These are phyloP conservation scores for Clitoria ternatea DNA, from an alignment of 306 rosid species.

Conservation along the genomic window DNA sequence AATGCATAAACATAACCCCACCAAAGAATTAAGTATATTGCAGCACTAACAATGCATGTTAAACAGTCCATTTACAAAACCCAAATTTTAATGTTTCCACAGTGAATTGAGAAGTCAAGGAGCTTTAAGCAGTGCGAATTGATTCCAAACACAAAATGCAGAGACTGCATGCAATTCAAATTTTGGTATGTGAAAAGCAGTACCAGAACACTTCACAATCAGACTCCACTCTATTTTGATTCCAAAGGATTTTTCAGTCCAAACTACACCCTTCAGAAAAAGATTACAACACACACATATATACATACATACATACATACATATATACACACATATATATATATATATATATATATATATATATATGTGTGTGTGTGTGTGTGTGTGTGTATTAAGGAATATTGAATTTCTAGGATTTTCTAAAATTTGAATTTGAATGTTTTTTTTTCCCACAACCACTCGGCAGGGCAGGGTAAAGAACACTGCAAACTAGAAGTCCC, in stretches of 20 bases:
- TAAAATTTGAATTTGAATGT: neutral
- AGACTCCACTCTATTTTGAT: neutral
- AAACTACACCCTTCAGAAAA: neutral
- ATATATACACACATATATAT: too few species aligned
- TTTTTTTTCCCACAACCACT: conserved; percentile 15
- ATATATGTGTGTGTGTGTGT: too few species aligned
- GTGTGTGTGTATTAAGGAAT: neutral
- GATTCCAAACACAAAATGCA: conserved; percentile 11
- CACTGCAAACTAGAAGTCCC: conserved; percentile 17
- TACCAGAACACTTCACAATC: neutral
- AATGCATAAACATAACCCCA: neutral
- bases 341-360: too few species aligned
- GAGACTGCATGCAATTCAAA: conserved; percentile 13
- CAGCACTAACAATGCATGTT: neutral
- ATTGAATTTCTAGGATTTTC: neutral
- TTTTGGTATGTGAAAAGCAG: neutral
- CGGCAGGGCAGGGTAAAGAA: conserved; percentile 14
- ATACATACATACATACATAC: too few species aligned
- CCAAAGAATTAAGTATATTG: neutral
- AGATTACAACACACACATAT: too few species aligned
- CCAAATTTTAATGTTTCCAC: neutral
- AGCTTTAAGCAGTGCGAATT: neutral
- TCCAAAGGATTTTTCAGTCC: neutral
- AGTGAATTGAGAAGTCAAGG: neutral
- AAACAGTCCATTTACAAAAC: conserved; percentile 2